Percentiles rank a stretch among this genome's conserved stretches.
Evolutionary conservation across 805 yeast species (phyloP).

Genomic region (Ogataea corticis): DNA sequence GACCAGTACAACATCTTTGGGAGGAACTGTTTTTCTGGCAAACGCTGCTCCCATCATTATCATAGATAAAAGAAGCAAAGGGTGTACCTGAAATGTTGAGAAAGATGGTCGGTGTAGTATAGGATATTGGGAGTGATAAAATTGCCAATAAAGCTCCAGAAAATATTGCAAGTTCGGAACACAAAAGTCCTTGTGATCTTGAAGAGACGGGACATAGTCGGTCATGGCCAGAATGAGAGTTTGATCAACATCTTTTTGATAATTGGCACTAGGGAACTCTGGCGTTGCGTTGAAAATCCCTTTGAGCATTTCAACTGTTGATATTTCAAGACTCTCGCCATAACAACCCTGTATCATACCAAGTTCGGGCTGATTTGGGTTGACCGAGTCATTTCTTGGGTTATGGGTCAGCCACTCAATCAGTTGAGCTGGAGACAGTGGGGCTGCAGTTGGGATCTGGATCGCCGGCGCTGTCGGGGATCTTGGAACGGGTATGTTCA

Average conservation of each 20-base stretch:
- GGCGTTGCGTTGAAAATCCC: not conserved
- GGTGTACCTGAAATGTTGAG: slow-evolving; percentile 48
- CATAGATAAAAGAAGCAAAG: slow-evolving; percentile 53
- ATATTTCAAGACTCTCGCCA: slow-evolving; percentile 3
- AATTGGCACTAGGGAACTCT: slow-evolving; percentile 17
- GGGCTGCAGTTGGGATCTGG: not conserved
- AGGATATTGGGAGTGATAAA: slow-evolving; percentile 54
- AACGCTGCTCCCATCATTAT: slow-evolving; percentile 50
- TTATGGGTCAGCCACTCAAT: too few species aligned
- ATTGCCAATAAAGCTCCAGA: slow-evolving; percentile 47
- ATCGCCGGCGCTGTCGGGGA: slow-evolving; percentile 22
- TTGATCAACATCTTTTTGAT: slow-evolving; percentile 4
- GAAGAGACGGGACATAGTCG: slow-evolving; percentile 2
- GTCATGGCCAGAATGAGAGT: slow-evolving; percentile 12
- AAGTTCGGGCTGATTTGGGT: too few species aligned
- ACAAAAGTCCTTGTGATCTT: too few species aligned
- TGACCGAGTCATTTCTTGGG: too few species aligned
- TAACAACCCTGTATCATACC: slow-evolving; percentile 1
- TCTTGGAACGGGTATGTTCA: slow-evolving; percentile 3
- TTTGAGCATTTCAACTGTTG: too few species aligned
- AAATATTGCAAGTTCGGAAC: slow-evolving; percentile 4
- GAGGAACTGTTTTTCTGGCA: slow-evolving; percentile 5
- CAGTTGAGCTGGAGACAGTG: too few species aligned
- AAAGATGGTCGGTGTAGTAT: slow-evolving; percentile 49
- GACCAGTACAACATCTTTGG: not conserved